These are phyloP conservation scores for Cordyceps cicadae DNA, from an alignment of 2,329 filamentous ascomycete species.

Conservation along the genomic window DNA sequence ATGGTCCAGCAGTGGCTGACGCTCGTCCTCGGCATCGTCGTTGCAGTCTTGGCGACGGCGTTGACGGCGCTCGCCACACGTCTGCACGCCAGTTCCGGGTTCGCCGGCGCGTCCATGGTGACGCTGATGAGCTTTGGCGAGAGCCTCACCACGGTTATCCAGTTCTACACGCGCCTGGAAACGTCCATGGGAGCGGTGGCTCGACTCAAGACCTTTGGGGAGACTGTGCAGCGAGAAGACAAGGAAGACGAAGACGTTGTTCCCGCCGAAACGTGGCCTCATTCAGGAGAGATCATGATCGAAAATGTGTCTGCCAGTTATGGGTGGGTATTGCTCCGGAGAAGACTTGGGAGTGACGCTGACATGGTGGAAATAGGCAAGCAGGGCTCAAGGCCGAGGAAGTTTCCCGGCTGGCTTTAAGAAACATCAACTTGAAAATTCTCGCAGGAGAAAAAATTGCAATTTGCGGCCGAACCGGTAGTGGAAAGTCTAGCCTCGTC, in stretches of 20 bases:
- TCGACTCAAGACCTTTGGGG: constrained; percentile 15
- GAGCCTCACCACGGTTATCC: constrained; percentile 13
- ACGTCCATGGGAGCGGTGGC: constrained; percentile 15
- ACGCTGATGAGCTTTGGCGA: constrained; percentile 29
- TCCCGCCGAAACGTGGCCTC: constrained; percentile 16
- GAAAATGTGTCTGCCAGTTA: constrained; percentile 15
- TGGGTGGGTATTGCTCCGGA: neutral
- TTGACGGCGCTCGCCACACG: constrained; percentile 39
- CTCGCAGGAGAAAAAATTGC: constrained; percentile 17
- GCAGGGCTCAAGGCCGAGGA: neutral
- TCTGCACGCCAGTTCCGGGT: constrained; percentile 24
- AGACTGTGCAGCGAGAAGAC: constrained; percentile 13
- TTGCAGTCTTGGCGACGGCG: constrained; percentile 37
- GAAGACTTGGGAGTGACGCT: neutral
- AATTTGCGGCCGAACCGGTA: constrained; percentile 4
- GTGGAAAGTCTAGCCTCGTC: constrained; percentile 8
- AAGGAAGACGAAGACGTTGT: constrained; percentile 6
- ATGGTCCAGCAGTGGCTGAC: constrained; percentile 50
- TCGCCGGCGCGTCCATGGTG: constrained; percentile 29
- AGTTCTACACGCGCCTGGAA: constrained; percentile 21
- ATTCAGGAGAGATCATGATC: constrained; percentile 15
- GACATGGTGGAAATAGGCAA: neutral
- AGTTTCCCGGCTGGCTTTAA: constrained; percentile 15
- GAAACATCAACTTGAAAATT: constrained; percentile 21
- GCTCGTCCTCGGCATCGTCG: constrained; percentile 40